Evolutionary conservation across 2,329 filamentous ascomycete species (phyloP).

Genomic region (Penicillium sp.): DNA sequence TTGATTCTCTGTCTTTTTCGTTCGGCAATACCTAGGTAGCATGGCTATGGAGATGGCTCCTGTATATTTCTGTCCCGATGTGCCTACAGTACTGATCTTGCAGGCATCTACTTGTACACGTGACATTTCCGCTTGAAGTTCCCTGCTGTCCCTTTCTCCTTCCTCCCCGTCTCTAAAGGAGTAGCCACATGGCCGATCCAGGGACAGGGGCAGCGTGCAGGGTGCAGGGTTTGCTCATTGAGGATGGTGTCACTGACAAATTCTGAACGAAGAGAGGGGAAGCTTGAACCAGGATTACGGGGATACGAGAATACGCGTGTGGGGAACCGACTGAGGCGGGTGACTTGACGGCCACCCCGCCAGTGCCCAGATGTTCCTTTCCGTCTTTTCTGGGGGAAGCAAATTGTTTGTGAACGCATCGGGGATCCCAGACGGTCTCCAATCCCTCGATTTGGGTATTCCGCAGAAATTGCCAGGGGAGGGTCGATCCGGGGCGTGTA

Average conservation of each 20-base stretch:
- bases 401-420: conserved; percentile 3
- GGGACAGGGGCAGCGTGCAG: neutral
- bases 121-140: neutral
- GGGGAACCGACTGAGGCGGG: neutral
- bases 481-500: neutral
- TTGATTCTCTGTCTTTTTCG: neutral
- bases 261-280: neutral
- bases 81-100: neutral
- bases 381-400: neutral
- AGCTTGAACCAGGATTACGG: neutral
- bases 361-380: conserved; percentile 16
- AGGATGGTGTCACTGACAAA: neutral
- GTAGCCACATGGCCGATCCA: conserved; percentile 15
- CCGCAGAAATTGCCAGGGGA: neutral
- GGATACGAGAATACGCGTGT: neutral
- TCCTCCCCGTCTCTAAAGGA: conserved; percentile 13
- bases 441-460: conserved; percentile 8
- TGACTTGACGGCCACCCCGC: neutral
- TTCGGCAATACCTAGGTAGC: neutral
- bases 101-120: neutral
- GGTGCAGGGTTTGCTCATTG: neutral
- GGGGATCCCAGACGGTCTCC: neutral
- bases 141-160: neutral
- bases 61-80: neutral
- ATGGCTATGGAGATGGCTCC: no score